Evolutionary conservation across 78 protist species (phyloP).

Genomic region (Corallochytrium limacisporum): DNA sequence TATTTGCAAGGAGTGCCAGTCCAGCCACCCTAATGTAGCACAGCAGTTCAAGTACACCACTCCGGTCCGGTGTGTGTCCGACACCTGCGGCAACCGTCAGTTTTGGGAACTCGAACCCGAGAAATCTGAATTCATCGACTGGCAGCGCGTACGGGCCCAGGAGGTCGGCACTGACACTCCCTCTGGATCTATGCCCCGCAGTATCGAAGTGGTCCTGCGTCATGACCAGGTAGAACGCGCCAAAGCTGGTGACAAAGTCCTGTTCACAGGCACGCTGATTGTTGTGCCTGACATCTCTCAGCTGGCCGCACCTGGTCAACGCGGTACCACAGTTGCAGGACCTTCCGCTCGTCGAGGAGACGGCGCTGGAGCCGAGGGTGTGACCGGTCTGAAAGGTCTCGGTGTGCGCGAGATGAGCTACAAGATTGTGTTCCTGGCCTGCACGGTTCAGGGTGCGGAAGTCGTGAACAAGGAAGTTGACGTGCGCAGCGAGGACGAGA

Average conservation of each 20-base stretch:
- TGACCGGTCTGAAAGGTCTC: slow-evolving; percentile 70
- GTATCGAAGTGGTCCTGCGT: slow-evolving; percentile 69
- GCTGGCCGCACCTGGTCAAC: slow-evolving; percentile 4
- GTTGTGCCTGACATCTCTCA: slow-evolving; percentile 89
- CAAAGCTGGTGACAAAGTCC: slow-evolving; percentile 90
- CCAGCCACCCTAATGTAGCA: slow-evolving; percentile 22
- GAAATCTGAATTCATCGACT: slow-evolving; percentile 72
- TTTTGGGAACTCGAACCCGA: slow-evolving; percentile 54
- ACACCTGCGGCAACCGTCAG: slow-evolving; percentile 45
- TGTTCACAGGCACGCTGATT: slow-evolving; percentile 81
- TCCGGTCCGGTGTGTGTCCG: slow-evolving; percentile 45
- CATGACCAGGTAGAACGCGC: slow-evolving; percentile 80
- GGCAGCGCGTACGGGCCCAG: slow-evolving; percentile 84
- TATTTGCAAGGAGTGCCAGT: slow-evolving; percentile 68
- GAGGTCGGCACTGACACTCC: slow-evolving; percentile 69
- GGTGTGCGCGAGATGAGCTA: slow-evolving; percentile 90
- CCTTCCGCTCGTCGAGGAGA: neutral
- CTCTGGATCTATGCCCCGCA: slow-evolving; percentile 89
- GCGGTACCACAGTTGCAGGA: too few species aligned
- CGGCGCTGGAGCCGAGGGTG: slow-evolving; percentile 50
- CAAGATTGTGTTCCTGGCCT: slow-evolving; percentile 74
- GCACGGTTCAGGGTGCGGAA: slow-evolving; percentile 12
- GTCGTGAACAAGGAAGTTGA: neutral
- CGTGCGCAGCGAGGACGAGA: neutral
- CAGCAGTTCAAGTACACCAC: slow-evolving; percentile 94